These are phyloP conservation scores for Solanum arcanum DNA, from an alignment of 257 asterid genomes.

Conservation along the genomic window DNA sequence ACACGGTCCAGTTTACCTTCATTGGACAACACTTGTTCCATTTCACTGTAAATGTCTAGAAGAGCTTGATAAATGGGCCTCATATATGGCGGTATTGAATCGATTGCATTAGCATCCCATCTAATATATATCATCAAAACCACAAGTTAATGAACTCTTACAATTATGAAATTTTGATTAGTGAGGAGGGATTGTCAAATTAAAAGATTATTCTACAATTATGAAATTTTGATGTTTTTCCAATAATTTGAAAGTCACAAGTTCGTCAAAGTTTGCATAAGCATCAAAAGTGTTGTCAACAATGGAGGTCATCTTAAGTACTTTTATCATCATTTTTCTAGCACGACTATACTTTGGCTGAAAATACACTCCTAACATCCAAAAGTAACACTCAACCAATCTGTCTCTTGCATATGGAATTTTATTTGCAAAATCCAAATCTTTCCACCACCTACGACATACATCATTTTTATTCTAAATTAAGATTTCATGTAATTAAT, in stretches of 20 bases:
- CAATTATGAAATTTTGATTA: too few relatives aligned
- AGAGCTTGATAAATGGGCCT: background rate
- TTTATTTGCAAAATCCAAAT: background rate
- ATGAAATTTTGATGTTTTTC: too few relatives aligned
- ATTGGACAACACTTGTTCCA: background rate
- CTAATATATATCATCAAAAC: background rate
- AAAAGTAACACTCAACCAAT: conserved; percentile 19
- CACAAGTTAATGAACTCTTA: too few relatives aligned
- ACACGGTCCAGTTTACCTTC: background rate
- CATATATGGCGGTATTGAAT: background rate
- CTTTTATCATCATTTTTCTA: background rate
- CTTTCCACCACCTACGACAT: background rate
- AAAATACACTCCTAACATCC: background rate
- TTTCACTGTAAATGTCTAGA: background rate
- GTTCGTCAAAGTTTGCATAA: background rate
- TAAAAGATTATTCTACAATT: too few relatives aligned
- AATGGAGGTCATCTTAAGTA: background rate
- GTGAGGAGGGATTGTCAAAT: too few relatives aligned
- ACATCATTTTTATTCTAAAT: too few relatives aligned
- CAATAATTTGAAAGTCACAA: background rate
- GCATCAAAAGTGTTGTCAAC: background rate
- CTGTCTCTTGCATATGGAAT: conserved; percentile 20
- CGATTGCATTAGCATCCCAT: background rate
- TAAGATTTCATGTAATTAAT: background rate
- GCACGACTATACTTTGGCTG: background rate